Percentiles rank a stretch among this genome's conserved stretches.
phyloP scores from a whole-genome alignment of 495 filamentous ascomycete genomes.

The Lophiostoma macrostomum region DNA sequence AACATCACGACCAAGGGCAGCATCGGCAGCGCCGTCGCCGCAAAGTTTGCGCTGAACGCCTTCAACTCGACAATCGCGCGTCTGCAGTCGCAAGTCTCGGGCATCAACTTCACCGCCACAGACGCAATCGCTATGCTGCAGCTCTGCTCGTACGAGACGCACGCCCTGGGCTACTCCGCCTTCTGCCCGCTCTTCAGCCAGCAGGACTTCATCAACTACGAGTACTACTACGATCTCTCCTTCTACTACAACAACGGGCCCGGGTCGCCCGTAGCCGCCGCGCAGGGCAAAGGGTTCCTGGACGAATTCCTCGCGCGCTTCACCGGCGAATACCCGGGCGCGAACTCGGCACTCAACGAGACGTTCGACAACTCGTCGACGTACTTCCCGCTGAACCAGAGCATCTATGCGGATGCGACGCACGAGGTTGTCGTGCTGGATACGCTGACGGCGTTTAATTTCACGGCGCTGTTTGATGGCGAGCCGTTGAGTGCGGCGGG shows the following conservation, averaged over 20 bases:
- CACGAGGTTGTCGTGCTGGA: conserved; percentile 42
- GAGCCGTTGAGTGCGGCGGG: conserved; percentile 33
- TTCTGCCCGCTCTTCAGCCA: conserved; percentile 39
- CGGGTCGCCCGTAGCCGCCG: conserved; percentile 20
- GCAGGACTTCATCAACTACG: conserved; percentile 46
- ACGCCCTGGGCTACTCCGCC: conserved; percentile 21
- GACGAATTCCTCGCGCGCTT: conserved; percentile 21
- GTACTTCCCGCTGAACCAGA: conserved; percentile 27
- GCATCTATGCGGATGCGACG: conserved; percentile 41
- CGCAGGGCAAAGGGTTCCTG: conserved; percentile 21
- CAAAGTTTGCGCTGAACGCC: conserved; percentile 15
- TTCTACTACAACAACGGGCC: conserved; percentile 45
- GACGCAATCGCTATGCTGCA: conserved; percentile 24
- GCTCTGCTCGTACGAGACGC: conserved; percentile 26
- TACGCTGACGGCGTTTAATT: conserved; percentile 41
- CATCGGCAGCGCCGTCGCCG: conserved; percentile 38
- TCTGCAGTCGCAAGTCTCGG: conserved; percentile 29
- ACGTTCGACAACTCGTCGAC: conserved; percentile 6
- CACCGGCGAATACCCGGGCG: conserved; percentile 7
- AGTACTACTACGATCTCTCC: conserved; percentile 47
- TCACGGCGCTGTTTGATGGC: conserved; percentile 40
- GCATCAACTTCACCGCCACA: conserved; percentile 33
- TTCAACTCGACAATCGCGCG: conserved; percentile 23
- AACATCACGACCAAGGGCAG: conserved; percentile 33
- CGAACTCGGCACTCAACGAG: conserved; percentile 25